Evolutionary conservation across 2,329 filamentous ascomycete genomes (phyloP), one percentile per base, ranked within the genome.

Genomic region (Tolypocladium cylindrosporum): DNA sequence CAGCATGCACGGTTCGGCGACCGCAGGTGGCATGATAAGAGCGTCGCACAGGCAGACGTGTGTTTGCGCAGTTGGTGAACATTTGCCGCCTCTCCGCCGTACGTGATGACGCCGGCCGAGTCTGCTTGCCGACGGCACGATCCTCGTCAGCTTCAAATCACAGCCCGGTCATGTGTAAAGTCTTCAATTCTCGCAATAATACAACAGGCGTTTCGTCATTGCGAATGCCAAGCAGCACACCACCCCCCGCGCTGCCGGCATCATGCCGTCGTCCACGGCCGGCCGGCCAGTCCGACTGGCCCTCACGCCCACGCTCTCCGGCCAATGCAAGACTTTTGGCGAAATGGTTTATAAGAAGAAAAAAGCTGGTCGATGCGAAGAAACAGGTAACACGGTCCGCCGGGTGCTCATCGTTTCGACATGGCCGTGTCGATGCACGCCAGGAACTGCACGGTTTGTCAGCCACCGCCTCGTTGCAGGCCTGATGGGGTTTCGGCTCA

Each of bases 371-470:
- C 11, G 27, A 39, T 37, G 16, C 41, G 21, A 36, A 37, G 50
- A 21, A 53, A 14, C 50, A 54, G 34, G 3, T n/a, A 27, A 16
- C 31, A 31, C 10, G 37, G 27, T 9, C 14, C 34, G 50, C 50
- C 27, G 0, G 50, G 27, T 16, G 37, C 50, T 57, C 34, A 54
- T 27, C 56, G 39, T 19, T 48, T 43, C 14, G 53, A 11, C 27
- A 64, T 60, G 50, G 61, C 59, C 39, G 57, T 55, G 55, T 65
- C 63, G 43, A 66, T 53, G 55, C 62, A 67, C 7, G 59, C 57
- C 54, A 64, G 54, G 52, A 66, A 61, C 64, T 66, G 27, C 5
- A 5, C 51, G 11, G 5, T 37, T 37, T 40, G 41, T 53, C 37
- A 60, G 55, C 21, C 31, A 21, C 31, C 8, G 4, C 5, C 31